phyloP scores from a whole-genome alignment of 495 filamentous ascomycete species.

The Hypoxylon subgilvum region DNA sequence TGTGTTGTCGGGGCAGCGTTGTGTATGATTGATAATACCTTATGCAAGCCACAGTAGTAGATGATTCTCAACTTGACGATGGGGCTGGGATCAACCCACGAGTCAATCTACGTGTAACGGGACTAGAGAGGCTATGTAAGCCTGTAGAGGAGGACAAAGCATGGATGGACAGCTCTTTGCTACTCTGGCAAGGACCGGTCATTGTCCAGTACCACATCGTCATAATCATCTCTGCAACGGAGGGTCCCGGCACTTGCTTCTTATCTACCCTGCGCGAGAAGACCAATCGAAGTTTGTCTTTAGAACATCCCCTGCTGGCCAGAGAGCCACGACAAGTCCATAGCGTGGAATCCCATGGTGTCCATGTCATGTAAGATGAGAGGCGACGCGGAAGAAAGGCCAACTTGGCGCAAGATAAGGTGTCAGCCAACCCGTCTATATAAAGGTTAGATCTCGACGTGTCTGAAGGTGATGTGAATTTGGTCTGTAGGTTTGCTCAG shows the following conservation, averaged over 20 bases:
- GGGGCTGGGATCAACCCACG: conserved; percentile 11
- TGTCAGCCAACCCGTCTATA: conserved; percentile 17
- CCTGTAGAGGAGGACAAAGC: not conserved
- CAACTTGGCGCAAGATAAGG: conserved; percentile 3
- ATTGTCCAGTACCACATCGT: conserved; percentile 9
- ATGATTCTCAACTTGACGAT: conserved; percentile 12
- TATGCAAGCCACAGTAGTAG: conserved; percentile 35
- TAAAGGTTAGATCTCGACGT: conserved; percentile 10
- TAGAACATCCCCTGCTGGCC: no score
- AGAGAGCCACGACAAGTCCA: not conserved
- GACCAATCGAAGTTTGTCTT: conserved; percentile 17
- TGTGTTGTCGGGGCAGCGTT: not conserved
- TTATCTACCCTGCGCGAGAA: not conserved
- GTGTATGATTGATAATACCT: conserved; percentile 13
- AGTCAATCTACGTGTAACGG: conserved; percentile 20
- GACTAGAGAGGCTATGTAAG: not conserved
- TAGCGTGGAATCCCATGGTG: not conserved
- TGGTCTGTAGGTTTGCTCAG: conserved; percentile 14
- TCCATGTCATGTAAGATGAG: not conserved
- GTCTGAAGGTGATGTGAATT: not conserved
- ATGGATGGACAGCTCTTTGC: not conserved
- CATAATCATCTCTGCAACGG: conserved; percentile 14
- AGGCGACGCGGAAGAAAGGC: conserved; percentile 4
- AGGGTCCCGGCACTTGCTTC: conserved; percentile 3
- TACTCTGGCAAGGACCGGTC: not conserved